phyloP scores from a whole-genome alignment of 805 yeast species.

The Metschnikowia santaceciliae region DNA sequence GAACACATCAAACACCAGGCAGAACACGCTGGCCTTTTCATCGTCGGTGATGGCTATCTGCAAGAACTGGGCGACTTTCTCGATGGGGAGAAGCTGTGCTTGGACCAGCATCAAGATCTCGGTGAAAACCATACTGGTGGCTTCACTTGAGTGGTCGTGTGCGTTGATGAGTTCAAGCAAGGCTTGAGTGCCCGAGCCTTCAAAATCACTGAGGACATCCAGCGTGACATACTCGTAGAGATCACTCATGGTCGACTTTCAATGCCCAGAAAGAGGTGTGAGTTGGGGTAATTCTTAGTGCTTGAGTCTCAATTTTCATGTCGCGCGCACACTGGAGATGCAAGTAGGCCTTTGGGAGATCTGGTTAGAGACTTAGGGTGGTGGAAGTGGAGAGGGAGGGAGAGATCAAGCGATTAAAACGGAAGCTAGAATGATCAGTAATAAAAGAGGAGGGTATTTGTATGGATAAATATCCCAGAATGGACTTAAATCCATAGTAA shows the following conservation, averaged over 20 bases:
- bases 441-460: too few relatives aligned
- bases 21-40: slow-evolving; percentile 29
- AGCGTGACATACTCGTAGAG: slow-evolving; percentile 24
- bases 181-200: slow-evolving; percentile 28
- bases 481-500: too few relatives aligned
- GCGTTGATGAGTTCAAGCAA: slow-evolving; percentile 29
- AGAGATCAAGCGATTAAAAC: too few relatives aligned
- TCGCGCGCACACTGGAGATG: slow-evolving; percentile 1
- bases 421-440: too few relatives aligned
- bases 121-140: slow-evolving; percentile 27
- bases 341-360: background rate
- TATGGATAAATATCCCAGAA: too few relatives aligned
- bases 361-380: background rate
- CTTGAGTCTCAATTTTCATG: background rate
- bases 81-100: slow-evolving; percentile 17
- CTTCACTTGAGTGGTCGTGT: slow-evolving; percentile 14
- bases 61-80: slow-evolving; percentile 22
- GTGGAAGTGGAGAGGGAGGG: background rate
- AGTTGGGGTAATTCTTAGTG: background rate
- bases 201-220: slow-evolving; percentile 30
- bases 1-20: slow-evolving; percentile 37
- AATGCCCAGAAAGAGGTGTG: background rate
- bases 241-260: background rate
- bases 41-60: slow-evolving; percentile 29
- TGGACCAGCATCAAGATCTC: slow-evolving; percentile 30